Evolutionary conservation across 495 filamentous ascomycete genomes (phyloP), one percentile per base, ranked within the genome.

Genomic region (Penicillium arizonense): DNA sequence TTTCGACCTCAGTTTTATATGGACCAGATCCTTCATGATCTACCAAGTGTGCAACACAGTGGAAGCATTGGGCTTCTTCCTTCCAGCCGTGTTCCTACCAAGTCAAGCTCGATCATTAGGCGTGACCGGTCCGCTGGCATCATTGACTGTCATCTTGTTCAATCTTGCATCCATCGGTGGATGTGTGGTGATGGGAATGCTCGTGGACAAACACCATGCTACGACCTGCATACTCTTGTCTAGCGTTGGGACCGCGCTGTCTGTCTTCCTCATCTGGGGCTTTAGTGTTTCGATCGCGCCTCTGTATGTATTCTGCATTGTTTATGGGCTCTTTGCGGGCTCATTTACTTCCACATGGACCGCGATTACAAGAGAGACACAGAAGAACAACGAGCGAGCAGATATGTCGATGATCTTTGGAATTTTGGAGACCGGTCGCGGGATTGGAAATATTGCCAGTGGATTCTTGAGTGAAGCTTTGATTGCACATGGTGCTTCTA

Each of bases 201-300:
- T 42, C 40, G 18, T 42, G 18, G 40, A 42, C 8, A 68, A 72
- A 4, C 64, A 78, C 40, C 69, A 84, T 45, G 76, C 82, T n/a
- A 79, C 81, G 0, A 78, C 67, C 3, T 79, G 77, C 39, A 74
- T 87, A 20, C 57, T 84, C 1, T 46, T 85, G 3, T 78, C 76
- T 0, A 75, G 79, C 4, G 39, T 78, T 2, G 84, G 79, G 0
- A 71, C 79, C n/a, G 66, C 77, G 3, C 14, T 81, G 3, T 68
- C 75, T 0, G 77, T 86, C 1, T 85, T 89, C 52, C 32, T 88
- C 3, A 56, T 87, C 28, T 89, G 87, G 86, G 86, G 85, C 0
- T 63, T 88, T 14, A 72, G 82, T 0, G 66, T 64, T 0, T 74
- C 70, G 5, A 53, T 85, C 12, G 61, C 82, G 0, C 67, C 78